Evolutionary conservation across 2,329 filamentous ascomycete genomes (phyloP).

Genomic region (Lasiodiplodia sp.): DNA sequence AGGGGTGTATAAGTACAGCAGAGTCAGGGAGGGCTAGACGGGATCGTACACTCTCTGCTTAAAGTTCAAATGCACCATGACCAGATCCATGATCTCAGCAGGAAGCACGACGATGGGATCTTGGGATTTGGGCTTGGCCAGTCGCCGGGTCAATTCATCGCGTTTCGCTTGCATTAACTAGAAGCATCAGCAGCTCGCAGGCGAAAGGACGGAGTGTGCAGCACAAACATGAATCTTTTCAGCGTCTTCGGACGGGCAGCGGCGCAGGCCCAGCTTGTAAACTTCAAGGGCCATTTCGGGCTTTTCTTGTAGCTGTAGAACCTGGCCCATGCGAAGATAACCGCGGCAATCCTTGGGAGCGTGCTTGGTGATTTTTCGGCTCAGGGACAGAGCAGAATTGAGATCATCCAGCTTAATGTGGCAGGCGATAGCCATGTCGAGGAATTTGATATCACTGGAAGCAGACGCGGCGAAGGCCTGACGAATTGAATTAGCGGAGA

Average conservation of each 20-base stretch:
- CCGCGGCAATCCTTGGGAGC: constrained; percentile 56
- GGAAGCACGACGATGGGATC: constrained; percentile 64
- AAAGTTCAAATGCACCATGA: constrained; percentile 62
- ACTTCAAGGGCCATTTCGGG: constrained; percentile 61
- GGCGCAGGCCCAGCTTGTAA: constrained; percentile 64
- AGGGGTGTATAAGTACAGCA: constrained; percentile 3
- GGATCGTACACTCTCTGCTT: constrained; percentile 54
- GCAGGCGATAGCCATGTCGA: constrained; percentile 64
- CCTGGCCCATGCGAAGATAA: constrained; percentile 63
- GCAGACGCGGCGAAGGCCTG: constrained; percentile 24
- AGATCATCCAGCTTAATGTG: constrained; percentile 61
- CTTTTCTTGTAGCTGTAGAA: constrained; percentile 58
- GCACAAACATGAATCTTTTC: constrained; percentile 41
- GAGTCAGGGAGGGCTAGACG: not conserved
- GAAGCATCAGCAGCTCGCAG: constrained; percentile 5
- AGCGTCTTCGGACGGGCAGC: constrained; percentile 29
- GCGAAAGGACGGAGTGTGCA: not conserved
- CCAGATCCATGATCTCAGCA: constrained; percentile 59
- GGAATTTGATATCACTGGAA: constrained; percentile 49
- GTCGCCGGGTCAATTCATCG: constrained; percentile 52
- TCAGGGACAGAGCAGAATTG: constrained; percentile 62
- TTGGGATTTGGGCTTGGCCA: constrained; percentile 52
- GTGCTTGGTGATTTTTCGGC: constrained; percentile 62
- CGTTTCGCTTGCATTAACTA: constrained; percentile 53
- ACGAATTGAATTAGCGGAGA: not conserved